Evolutionary conservation across 306 rosid species (phyloP).

Genomic region (Luffa aegyptiaca): DNA sequence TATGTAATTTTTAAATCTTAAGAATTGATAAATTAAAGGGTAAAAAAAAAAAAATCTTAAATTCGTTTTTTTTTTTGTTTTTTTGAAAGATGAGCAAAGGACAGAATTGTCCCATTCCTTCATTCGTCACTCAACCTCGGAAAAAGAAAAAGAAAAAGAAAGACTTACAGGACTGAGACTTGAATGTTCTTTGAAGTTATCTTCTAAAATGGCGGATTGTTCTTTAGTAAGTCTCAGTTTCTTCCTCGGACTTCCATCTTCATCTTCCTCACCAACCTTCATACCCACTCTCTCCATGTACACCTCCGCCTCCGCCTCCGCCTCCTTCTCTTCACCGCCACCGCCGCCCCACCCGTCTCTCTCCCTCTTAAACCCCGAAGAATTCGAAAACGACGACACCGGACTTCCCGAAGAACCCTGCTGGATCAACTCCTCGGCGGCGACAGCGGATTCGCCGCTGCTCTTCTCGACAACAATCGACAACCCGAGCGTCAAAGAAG

Average conservation of each 20-base stretch:
- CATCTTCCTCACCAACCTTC: conserved; percentile 31
- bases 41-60: too few relatives aligned
- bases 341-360: conserved; percentile 21
- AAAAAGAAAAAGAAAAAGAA: not conserved
- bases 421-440: conserved; percentile 12
- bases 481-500: conserved; percentile 51
- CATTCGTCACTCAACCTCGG: not conserved
- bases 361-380: conserved; percentile 61
- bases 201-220: conserved; percentile 66
- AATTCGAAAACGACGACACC: conserved; percentile 60
- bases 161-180: conserved; percentile 62
- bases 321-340: conserved; percentile 14
- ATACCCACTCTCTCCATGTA: conserved; percentile 21
- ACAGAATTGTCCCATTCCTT: not conserved
- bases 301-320: conserved; percentile 6
- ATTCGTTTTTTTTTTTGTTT: not conserved
- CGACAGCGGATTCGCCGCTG: not conserved
- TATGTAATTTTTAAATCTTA: too few relatives aligned
- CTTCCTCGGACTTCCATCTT: conserved; percentile 46
- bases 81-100: not conserved
- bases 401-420: conserved; percentile 36
- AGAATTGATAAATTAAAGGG: too few relatives aligned
- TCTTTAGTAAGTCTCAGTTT: conserved; percentile 78
- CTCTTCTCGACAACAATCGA: conserved; percentile 11
- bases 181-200: conserved; percentile 44